These are phyloP conservation scores for Mrakiaceae sp. DNA, from an alignment of 1,284 basidiomycete species.

Conservation along the genomic window DNA sequence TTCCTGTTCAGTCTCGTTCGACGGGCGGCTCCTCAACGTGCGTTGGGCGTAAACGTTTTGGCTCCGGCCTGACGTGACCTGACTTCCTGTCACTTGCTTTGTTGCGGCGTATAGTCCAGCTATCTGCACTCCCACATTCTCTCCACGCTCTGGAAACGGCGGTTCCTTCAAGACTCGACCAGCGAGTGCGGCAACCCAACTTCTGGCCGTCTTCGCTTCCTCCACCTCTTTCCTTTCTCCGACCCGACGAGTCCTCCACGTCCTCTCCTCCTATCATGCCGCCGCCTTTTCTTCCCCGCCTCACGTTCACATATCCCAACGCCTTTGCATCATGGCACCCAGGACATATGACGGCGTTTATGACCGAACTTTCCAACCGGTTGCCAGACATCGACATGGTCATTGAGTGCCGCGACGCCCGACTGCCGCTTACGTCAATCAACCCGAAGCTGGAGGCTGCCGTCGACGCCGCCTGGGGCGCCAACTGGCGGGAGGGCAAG, in stretches of 20 bases:
- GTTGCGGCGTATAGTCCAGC: too few species aligned
- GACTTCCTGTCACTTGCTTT: too few species aligned
- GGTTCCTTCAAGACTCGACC: too few species aligned
- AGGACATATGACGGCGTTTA: constrained; percentile 90
- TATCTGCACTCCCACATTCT: too few species aligned
- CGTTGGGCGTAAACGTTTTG: too few species aligned
- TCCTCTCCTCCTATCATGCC: neutral
- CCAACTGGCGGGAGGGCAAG: constrained; percentile 40
- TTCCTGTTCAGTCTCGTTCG: too few species aligned
- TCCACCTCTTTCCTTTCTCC: too few species aligned
- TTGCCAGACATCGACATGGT: constrained; percentile 78
- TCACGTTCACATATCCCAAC: constrained; percentile 10
- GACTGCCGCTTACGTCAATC: constrained; percentile 85
- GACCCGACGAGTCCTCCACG: neutral
- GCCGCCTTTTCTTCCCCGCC: constrained; percentile 9
- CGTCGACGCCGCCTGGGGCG: constrained; percentile 29
- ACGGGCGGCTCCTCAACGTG: too few species aligned
- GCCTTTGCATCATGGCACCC: constrained; percentile 68
- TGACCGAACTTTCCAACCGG: constrained; percentile 60
- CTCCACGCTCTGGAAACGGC: too few species aligned
- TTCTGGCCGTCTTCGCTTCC: too few species aligned
- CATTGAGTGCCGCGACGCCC: constrained; percentile 84
- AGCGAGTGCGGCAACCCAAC: too few species aligned
- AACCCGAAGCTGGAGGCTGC: constrained; percentile 73
- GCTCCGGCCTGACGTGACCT: too few species aligned